Evolutionary conservation across 129 eudicot genomes (phyloP).

Genomic region (Tanacetum coccineum): DNA sequence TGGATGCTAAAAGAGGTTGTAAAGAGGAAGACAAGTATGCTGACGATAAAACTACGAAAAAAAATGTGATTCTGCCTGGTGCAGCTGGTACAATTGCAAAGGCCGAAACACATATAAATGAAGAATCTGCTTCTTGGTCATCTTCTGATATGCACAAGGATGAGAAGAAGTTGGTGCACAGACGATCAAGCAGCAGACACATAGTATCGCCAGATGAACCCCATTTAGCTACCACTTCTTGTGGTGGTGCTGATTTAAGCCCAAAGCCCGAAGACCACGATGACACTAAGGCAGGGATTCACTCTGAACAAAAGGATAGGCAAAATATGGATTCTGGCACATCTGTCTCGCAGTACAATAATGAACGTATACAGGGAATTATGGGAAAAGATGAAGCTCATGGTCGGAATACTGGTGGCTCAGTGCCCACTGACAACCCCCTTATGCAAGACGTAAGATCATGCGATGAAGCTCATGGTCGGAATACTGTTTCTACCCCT

Average conservation of each 20-base stretch:
- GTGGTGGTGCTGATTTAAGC: constrained; percentile 14
- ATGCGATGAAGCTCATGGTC: not conserved
- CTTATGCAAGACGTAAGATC: constrained; percentile 12
- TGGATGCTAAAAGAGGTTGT: constrained; percentile 5
- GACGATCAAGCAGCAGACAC: constrained; percentile 14
- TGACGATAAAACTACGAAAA: constrained; percentile 18
- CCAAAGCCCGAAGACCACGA: constrained; percentile 16
- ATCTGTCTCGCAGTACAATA: constrained; percentile 18
- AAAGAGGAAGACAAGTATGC: constrained; percentile 20
- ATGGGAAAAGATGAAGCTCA: constrained; percentile 26
- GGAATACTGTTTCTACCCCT: constrained; percentile 17
- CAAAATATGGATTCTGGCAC: constrained; percentile 23
- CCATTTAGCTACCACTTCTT: constrained; percentile 9
- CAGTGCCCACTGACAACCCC: constrained; percentile 4
- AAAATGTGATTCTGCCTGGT: constrained; percentile 12
- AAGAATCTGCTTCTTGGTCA: constrained; percentile 41
- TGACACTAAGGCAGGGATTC: constrained; percentile 7
- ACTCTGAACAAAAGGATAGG: constrained; percentile 21
- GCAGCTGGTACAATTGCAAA: constrained; percentile 32
- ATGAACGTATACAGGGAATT: constrained; percentile 14
- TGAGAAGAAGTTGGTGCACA: constrained; percentile 25
- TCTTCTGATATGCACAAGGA: constrained; percentile 33
- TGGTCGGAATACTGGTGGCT: not conserved
- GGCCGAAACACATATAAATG: constrained; percentile 27
- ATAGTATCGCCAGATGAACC: too few relatives aligned